Conservation (phyloP, 129 eudicot species). For the Chrysanthemum lavandulifolium region DNA sequence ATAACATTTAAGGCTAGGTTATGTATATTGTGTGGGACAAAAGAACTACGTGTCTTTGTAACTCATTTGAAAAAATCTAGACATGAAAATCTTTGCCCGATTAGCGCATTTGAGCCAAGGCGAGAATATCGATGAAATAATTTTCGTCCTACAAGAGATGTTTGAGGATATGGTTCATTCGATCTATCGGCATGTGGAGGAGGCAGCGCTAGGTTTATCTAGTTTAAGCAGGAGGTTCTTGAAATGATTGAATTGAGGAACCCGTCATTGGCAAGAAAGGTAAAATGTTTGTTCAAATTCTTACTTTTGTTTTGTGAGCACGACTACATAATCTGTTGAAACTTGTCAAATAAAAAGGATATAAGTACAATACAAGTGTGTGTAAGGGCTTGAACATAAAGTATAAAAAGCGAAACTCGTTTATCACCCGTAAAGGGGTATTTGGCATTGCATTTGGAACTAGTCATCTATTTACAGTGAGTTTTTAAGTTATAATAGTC, state of each 20-base stretch:
- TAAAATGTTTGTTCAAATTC: neutral
- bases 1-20: no score
- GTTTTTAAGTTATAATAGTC: no score
- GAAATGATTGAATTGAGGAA: conserved; percentile 22
- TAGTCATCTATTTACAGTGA: no score
- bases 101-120: conserved; percentile 28
- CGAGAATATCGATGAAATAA: conserved; percentile 25
- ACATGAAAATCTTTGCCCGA: conserved; percentile 14
- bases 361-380: no score
- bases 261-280: conserved; percentile 3
- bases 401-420: no score
- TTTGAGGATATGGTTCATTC: conserved; percentile 21
- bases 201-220: conserved; percentile 11
- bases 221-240: conserved; percentile 19
- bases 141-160: conserved; percentile 28
- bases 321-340: neutral
- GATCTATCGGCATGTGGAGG: conserved; percentile 23
- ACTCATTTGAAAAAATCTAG: no score
- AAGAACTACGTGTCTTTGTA: no score
- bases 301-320: neutral
- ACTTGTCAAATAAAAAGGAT: no score
- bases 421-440: no score
- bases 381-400: no score
- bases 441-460: no score
- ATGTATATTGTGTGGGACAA: no score